These are phyloP conservation scores for Scedosporium apiospermum DNA, from an alignment of 2,329 filamentous ascomycete genomes.

Conservation along the genomic window DNA sequence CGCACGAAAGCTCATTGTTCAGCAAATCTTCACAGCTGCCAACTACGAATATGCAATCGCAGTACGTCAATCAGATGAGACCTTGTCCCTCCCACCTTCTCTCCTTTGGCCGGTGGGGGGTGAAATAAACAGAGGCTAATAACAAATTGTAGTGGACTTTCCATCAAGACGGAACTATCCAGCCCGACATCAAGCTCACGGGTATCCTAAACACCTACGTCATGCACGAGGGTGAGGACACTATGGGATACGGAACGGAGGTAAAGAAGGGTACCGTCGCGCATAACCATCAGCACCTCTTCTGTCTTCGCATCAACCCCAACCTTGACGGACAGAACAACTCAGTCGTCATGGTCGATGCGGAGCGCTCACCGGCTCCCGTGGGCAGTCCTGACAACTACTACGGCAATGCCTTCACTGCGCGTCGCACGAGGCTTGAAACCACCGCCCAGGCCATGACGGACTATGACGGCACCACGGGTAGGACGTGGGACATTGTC, in stretches of 20 bases:
- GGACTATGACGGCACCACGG: slow-evolving; percentile 73
- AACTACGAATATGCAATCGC: slow-evolving; percentile 79
- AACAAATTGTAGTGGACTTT: neutral
- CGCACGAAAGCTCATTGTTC: slow-evolving; percentile 75
- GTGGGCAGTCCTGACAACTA: slow-evolving; percentile 75
- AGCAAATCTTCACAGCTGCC: slow-evolving; percentile 88
- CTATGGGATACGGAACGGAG: slow-evolving; percentile 80
- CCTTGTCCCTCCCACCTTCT: too few relatives aligned
- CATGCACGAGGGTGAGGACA: slow-evolving; percentile 71
- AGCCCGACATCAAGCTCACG: slow-evolving; percentile 84
- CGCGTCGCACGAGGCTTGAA: slow-evolving; percentile 69
- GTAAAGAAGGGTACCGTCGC: slow-evolving; percentile 77
- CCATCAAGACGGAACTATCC: slow-evolving; percentile 76
- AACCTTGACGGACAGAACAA: slow-evolving; percentile 82
- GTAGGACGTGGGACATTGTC: slow-evolving; percentile 81
- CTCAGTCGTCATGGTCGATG: slow-evolving; percentile 76
- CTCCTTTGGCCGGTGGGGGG: too few relatives aligned
- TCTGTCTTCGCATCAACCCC: slow-evolving; percentile 80
- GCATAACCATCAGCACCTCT: slow-evolving; percentile 93
- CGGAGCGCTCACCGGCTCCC: slow-evolving; percentile 57
- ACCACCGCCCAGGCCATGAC: slow-evolving; percentile 61
- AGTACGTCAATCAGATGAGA: neutral
- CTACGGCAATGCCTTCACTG: slow-evolving; percentile 86
- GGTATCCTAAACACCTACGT: slow-evolving; percentile 89
- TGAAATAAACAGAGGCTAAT: slow-evolving; percentile 13